Base-by-base conservation (phyloP, 805 yeast species). In the Candida sakaeoensis region DNA sequence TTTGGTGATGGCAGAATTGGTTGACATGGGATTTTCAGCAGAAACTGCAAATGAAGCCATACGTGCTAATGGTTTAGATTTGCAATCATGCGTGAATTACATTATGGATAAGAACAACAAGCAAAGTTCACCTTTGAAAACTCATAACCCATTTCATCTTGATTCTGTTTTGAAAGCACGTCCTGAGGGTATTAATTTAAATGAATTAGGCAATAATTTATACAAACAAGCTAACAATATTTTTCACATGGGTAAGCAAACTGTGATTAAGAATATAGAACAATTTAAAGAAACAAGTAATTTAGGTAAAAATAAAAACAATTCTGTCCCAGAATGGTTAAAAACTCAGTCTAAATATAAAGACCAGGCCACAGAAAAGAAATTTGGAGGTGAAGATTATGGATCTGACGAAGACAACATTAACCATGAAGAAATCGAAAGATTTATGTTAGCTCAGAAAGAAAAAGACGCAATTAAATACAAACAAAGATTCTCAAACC, bases 21-120 rank as follows among this genome's bases (percentile, higher is more conserved):
- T 85, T 2, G 93, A 86, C 43, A 87, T 87, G 79, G 95, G 95
- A 2, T 87, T 87, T 51, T 59, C 82, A 1, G 63, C 74, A 1
- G 80, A 77, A 2, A 75, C 70, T 38, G 79, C 93, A 4, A 72
- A 68, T 18, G 60, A 62, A 2, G 95, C 95, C 0, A 65, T 87
- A 26, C 70, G 60, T 6, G 60, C 66, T 33, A 76, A 81, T 0
- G 86, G 89, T 0, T 54, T 70, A 5, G 77, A 83, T 48, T 65
- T 85, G 7, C 76, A 81, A 42, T 71, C 65, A 17, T 89, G 95
- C 22, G 82, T 85, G 15, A 77, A 79, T 36, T 74, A 62, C 47
- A 65, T 86, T 25, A 81, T 86, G 84, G 70, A 64, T 33, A 40
- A 38, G n/a, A 40, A 36, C 19, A 9, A n/a, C 28, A 14, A 41